Conservation (phyloP, 495 filamentous ascomycete genomes). For the Aspergillus affinis region DNA sequence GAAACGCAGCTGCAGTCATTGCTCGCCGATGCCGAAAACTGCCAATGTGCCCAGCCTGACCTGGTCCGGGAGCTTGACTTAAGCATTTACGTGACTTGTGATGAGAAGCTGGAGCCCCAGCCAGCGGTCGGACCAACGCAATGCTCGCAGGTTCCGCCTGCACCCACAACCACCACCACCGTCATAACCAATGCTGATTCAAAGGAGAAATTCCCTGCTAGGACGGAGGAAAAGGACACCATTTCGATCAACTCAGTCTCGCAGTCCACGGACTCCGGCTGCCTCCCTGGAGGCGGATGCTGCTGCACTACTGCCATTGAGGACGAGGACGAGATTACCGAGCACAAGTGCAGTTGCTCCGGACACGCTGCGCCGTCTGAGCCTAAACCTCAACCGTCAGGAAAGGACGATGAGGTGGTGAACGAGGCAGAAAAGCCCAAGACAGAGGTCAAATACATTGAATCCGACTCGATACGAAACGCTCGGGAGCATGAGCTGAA, state of each 20-base stretch:
- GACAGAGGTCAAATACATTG: neutral
- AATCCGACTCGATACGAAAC: neutral
- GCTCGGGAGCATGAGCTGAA: slow-evolving; percentile 3
- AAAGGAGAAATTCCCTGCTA: slow-evolving; percentile 5
- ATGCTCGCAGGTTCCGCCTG: slow-evolving; percentile 7
- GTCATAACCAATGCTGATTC: neutral
- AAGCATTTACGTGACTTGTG: slow-evolving; percentile 63
- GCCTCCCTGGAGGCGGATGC: slow-evolving; percentile 44
- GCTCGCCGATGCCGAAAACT: slow-evolving; percentile 48
- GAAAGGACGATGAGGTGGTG: slow-evolving; percentile 6
- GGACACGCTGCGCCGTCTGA: slow-evolving; percentile 17
- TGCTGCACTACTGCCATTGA: slow-evolving; percentile 53
- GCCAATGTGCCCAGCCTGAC: slow-evolving; percentile 26
- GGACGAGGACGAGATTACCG: slow-evolving; percentile 41
- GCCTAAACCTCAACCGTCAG: neutral
- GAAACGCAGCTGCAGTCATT: slow-evolving; percentile 59
- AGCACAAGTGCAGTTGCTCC: slow-evolving; percentile 32
- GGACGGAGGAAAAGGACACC: slow-evolving; percentile 3
- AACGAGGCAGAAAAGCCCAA: neutral
- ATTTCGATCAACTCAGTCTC: slow-evolving; percentile 27
- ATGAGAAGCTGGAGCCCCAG: slow-evolving; percentile 39
- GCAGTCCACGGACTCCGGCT: slow-evolving; percentile 18
- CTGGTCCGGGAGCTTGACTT: slow-evolving; percentile 47
- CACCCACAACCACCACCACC: slow-evolving; percentile 1
- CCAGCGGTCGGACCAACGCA: neutral